Percentiles rank a stretch among this genome's conserved stretches.
phyloP scores from a whole-genome alignment of 768 basidiomycete species.

The Trametes cinnabarina region DNA sequence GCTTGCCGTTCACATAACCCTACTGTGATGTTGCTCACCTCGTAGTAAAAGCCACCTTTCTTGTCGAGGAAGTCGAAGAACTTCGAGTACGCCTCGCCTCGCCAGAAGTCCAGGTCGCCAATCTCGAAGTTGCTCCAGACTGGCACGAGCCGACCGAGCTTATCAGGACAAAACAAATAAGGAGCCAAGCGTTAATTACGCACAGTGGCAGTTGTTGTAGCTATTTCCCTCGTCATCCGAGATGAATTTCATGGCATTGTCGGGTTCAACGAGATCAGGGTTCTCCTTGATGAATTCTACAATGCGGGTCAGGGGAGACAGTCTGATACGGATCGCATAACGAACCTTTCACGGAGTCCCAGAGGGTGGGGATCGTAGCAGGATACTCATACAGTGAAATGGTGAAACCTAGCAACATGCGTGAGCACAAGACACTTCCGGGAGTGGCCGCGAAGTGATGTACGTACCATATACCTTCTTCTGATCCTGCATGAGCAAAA shows the following conservation, averaged over 20 bases:
- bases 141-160: constrained; percentile 13
- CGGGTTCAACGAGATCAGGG: constrained; percentile 45
- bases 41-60: constrained; percentile 59
- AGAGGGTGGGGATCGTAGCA: constrained; percentile 73
- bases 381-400: constrained; percentile 73
- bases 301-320: neutral
- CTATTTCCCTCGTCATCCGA: constrained; percentile 53
- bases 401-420: constrained; percentile 59
- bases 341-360: constrained; percentile 65
- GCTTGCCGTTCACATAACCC: neutral
- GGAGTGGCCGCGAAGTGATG: too few species aligned
- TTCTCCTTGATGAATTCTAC: constrained; percentile 49
- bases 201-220: constrained; percentile 60
- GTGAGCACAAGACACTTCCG: too few species aligned
- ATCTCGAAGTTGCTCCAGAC: constrained; percentile 72
- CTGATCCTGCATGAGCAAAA: constrained; percentile 56
- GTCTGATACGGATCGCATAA: neutral
- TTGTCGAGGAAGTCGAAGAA: constrained; percentile 58
- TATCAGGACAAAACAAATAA: neutral
- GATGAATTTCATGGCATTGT: constrained; percentile 57
- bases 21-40: constrained; percentile 32
- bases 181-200: constrained; percentile 14
- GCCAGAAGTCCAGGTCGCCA: constrained; percentile 55
- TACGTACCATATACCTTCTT: constrained; percentile 51
- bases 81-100: constrained; percentile 52